Percentiles rank a stretch among this genome's conserved stretches.
These are phyloP conservation scores for Irpex sp. DNA, from an alignment of 1,284 basidiomycete genomes.

Conservation along the genomic window DNA sequence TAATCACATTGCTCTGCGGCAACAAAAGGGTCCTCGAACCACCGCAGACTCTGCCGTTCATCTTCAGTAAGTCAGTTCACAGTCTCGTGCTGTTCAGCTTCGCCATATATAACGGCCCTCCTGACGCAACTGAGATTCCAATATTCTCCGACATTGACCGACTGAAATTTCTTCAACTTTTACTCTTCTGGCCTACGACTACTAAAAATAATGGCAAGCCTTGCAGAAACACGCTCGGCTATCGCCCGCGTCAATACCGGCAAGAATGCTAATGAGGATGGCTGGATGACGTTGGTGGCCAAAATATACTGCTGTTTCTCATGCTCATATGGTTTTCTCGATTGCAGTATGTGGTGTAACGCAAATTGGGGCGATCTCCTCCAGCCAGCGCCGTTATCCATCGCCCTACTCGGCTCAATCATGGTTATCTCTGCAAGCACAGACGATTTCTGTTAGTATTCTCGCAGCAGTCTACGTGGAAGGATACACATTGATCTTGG, in stretches of 20 bases:
- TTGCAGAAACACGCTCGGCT: background rate
- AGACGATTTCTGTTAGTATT: conserved; percentile 8
- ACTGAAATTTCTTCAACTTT: too few relatives aligned
- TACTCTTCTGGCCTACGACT: too few relatives aligned
- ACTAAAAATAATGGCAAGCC: background rate
- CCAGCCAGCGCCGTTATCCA: conserved; percentile 14
- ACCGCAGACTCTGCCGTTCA: too few relatives aligned
- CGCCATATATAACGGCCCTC: too few relatives aligned
- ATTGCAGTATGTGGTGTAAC: conserved; percentile 9
- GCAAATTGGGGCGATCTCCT: conserved; percentile 15
- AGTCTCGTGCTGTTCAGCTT: too few relatives aligned
- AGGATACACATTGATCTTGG: background rate
- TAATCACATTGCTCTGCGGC: too few relatives aligned
- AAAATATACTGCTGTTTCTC: background rate
- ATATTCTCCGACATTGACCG: too few relatives aligned
- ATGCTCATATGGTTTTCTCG: background rate
- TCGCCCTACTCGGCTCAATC: conserved; percentile 12
- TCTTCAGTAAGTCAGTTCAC: too few relatives aligned
- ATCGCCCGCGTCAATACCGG: background rate
- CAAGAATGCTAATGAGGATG: background rate
- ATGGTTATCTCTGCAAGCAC: conserved; percentile 9
- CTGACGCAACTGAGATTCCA: too few relatives aligned
- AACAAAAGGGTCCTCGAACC: too few relatives aligned
- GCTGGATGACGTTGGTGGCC: background rate
- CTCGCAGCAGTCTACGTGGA: too few relatives aligned